A percentile compares a stretch with the other conserved stretches of the same genome.
Evolutionary conservation across 371 early-diverging fungal genomes (phyloP).

Genomic region (Batkoa obscura): DNA sequence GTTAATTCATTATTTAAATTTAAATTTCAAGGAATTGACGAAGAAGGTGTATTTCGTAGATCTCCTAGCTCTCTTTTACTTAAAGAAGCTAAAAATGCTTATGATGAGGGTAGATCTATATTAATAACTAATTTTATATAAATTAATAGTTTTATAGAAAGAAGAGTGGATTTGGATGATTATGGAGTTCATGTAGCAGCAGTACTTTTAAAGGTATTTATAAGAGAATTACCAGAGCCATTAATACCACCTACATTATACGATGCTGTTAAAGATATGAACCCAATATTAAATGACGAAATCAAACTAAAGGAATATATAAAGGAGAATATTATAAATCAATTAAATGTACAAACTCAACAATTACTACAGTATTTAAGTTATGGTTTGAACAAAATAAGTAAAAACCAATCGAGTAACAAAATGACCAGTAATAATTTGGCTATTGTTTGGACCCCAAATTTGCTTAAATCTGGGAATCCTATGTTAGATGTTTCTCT

Average conservation of each 20-base stretch:
- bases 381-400: conserved; percentile 35
- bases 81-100: conserved; percentile 41
- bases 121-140: conserved; percentile 9
- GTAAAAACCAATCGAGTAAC: conserved; percentile 31
- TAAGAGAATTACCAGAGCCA: conserved; percentile 62
- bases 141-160: conserved; percentile 10
- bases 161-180: conserved; percentile 25
- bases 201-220: conserved; percentile 65
- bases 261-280: conserved; percentile 15
- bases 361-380: conserved; percentile 39
- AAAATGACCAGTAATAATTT: conserved; percentile 69
- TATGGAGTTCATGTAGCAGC: conserved; percentile 67
- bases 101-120: conserved; percentile 28
- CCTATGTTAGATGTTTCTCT: conserved; percentile 27
- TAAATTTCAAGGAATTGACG: conserved; percentile 32
- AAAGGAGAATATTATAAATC: conserved; percentile 19
- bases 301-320: conserved; percentile 16
- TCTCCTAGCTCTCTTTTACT: conserved; percentile 49
- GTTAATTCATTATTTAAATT: not conserved
- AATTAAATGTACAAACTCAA: conserved; percentile 16
- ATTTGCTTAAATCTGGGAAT: conserved; percentile 48
- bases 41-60: conserved; percentile 77
- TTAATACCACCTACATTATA: conserved; percentile 35
- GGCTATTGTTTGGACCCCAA: conserved; percentile 75
- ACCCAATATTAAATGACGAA: conserved; percentile 2